Evolutionary conservation across 2,329 filamentous ascomycete species (phyloP).

Genomic region (Laburnicola sp.): DNA sequence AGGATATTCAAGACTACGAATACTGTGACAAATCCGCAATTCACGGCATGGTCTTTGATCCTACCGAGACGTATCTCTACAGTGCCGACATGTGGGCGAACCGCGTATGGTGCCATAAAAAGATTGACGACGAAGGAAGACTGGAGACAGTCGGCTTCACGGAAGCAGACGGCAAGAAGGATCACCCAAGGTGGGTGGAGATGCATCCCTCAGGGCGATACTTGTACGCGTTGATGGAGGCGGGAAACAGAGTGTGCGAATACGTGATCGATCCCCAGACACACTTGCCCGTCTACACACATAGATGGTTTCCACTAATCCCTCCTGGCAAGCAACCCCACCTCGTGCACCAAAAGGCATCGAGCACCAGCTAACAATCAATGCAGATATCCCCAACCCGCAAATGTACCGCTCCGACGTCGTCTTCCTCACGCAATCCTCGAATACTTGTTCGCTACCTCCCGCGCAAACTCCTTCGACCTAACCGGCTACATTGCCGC

Average conservation of each 20-base stretch:
- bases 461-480: conserved; percentile 74
- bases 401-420: conserved; percentile 84
- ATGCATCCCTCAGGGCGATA: conserved; percentile 77
- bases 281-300: conserved; percentile 76
- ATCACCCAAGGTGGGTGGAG: conserved; percentile 88
- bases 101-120: conserved; percentile 83
- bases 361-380: conserved; percentile 3
- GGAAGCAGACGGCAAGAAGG: conserved; percentile 68
- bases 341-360: background rate
- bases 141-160: conserved; percentile 72
- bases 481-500: conserved; percentile 82
- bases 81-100: conserved; percentile 77
- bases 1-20: conserved; percentile 72
- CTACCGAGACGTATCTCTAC: conserved; percentile 73
- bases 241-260: conserved; percentile 80
- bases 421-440: conserved; percentile 70
- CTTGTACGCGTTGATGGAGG: conserved; percentile 86
- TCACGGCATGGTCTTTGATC: conserved; percentile 81
- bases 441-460: conserved; percentile 80
- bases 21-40: conserved; percentile 72
- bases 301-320: conserved; percentile 75
- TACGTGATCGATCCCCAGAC: conserved; percentile 77
- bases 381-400: conserved; percentile 49
- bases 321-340: conserved; percentile 64
- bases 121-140: conserved; percentile 62